phyloP scores from a whole-genome alignment of 2,329 filamentous ascomycete species.

The Cytospora mali region DNA sequence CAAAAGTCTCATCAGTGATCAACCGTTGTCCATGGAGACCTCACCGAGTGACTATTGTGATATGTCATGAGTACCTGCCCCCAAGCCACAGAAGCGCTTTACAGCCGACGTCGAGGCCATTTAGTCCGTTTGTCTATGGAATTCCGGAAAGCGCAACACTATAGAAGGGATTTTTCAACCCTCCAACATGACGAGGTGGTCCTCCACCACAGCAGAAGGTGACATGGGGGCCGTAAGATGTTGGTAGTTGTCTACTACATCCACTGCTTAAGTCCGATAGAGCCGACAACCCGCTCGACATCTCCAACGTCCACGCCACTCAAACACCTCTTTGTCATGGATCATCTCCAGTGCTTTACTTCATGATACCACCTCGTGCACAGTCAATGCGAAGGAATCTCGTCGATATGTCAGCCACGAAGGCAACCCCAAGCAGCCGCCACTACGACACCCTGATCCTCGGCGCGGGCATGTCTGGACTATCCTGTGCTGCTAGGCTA shows the following conservation, averaged over 20 bases:
- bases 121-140: background rate
- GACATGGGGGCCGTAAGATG: background rate
- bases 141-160: background rate
- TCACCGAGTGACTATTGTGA: background rate
- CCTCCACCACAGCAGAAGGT: too few relatives aligned
- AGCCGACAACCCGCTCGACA: constrained; percentile 3
- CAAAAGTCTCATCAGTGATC: background rate
- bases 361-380: too few relatives aligned
- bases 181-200: background rate
- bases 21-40: background rate
- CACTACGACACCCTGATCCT: constrained; percentile 19
- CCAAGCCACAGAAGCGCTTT: too few relatives aligned
- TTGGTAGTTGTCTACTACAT: background rate
- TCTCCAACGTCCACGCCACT: background rate
- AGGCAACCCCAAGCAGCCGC: background rate
- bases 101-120: background rate
- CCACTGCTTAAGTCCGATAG: constrained; percentile 8
- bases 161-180: background rate
- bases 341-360: background rate
- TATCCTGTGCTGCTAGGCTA: constrained; percentile 17
- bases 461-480: constrained; percentile 18
- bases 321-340: background rate
- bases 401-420: constrained; percentile 9
- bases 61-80: too few relatives aligned
- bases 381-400: background rate